Evolutionary conservation across 495 filamentous ascomycete genomes (phyloP), one percentile per base, ranked within the genome.

Genomic region (Bacidia rubella): DNA sequence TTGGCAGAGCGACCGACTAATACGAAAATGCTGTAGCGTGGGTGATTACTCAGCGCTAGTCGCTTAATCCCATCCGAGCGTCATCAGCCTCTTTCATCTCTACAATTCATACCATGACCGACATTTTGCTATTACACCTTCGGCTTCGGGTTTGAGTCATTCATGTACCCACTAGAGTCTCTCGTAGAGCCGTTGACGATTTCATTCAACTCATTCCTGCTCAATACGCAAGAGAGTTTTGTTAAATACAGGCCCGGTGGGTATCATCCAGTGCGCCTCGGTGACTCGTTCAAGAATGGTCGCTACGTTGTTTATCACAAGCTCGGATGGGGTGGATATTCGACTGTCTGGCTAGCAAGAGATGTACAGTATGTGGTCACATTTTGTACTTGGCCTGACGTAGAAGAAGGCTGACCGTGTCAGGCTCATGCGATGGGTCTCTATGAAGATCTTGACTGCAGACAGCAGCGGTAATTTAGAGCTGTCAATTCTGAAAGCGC

Each of bases 291-390:
- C 52, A 65, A 55, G 26, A 39, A 65, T 35, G 64, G 63, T 22
- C 55, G 68, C 40, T 77, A 75, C 55, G 69, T 63, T 44, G 59
- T 77, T 19, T 40, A 71, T 3, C 67, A 73, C 52, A 77, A 77
- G 59, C 55, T 74, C 43, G 70, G 72, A 47, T 70, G 66, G 56
- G 74, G 72, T 40, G 62, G 62, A 5, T 73, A 66, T 56, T 73
- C 72, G 3, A 76, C 72, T 25, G 71, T 75, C 47, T 77, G 74
- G 73, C 60, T 68, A 11, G 70, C 70, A 22, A 62, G 58, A 54
- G 71, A 76, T 54, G 52, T 44, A 27, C 24, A 40, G 61, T 65
- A 51, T 39, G 35, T n/a, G n/a, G n/a, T n/a, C n/a, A n/a, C n/a
- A n/a, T n/a, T n/a, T 52, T 38, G 5, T 45, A 35, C 1, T 15